Percentiles rank a stretch among this genome's conserved stretches.
Conservation (phyloP, 345 rosid species). For the Gossypium longicalyx region DNA sequence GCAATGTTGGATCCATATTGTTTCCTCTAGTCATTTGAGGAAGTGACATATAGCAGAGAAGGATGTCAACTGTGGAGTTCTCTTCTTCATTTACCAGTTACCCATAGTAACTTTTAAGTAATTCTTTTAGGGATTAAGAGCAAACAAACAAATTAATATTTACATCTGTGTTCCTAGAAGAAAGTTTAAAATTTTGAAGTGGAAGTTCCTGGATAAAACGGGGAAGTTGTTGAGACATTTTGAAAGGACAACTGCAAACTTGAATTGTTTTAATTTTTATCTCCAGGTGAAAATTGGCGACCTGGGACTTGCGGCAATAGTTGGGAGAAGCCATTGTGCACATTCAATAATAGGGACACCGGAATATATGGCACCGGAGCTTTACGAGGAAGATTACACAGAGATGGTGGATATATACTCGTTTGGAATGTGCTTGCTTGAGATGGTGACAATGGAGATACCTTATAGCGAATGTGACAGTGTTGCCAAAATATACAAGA, state of each 20-base stretch:
- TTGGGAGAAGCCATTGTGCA: slow-evolving; percentile 56
- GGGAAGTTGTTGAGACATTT: not conserved
- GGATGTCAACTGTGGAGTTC: not conserved
- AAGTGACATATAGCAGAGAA: not conserved
- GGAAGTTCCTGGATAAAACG: not conserved
- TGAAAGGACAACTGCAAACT: not conserved
- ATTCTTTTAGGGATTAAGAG: not conserved
- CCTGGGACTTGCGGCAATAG: slow-evolving; percentile 62
- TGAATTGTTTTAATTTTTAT: slow-evolving; percentile 1
- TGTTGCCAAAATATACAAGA: slow-evolving; percentile 67
- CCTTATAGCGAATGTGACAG: slow-evolving; percentile 67
- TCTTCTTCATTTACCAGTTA: not conserved
- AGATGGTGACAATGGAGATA: slow-evolving; percentile 65
- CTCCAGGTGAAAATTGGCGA: slow-evolving; percentile 66
- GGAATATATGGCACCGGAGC: slow-evolving; percentile 72
- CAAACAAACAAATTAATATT: not conserved
- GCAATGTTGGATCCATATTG: not conserved
- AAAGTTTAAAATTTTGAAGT: not conserved
- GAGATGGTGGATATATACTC: slow-evolving; percentile 67
- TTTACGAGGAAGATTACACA: slow-evolving; percentile 69
- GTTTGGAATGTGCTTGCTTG: slow-evolving; percentile 63
- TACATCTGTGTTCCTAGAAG: not conserved
- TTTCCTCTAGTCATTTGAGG: not conserved
- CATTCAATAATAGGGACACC: slow-evolving; percentile 66
- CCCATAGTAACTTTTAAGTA: not conserved